These are phyloP conservation scores for Podila minutissima DNA, from an alignment of 192 early-diverging fungal genomes.

Conservation along the genomic window DNA sequence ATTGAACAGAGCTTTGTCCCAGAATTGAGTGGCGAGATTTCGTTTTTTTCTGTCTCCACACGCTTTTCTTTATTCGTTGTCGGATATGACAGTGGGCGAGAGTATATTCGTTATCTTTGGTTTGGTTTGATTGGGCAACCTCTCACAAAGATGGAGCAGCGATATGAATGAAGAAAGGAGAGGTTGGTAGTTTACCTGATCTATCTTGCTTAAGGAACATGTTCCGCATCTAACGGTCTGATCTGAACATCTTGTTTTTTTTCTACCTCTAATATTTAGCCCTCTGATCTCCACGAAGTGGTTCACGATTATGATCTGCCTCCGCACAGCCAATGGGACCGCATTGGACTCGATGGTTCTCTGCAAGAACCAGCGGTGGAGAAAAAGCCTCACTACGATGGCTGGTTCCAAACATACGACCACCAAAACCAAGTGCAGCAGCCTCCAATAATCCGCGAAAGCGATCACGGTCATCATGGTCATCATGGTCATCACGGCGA, in stretches of 20 bases:
- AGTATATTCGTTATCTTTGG: too few relatives aligned
- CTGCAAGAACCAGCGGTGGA: slow-evolving; percentile 59
- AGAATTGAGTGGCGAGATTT: too few relatives aligned
- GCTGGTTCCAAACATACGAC: slow-evolving; percentile 57
- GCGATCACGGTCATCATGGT: neutral
- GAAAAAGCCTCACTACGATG: slow-evolving; percentile 58
- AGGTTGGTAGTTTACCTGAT: too few relatives aligned
- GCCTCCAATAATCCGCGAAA: neutral
- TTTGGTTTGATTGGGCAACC: too few relatives aligned
- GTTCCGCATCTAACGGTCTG: neutral
- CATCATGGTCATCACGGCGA: neutral
- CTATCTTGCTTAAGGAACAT: neutral
- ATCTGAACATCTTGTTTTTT: neutral
- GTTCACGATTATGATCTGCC: slow-evolving; percentile 45
- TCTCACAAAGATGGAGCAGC: too few relatives aligned
- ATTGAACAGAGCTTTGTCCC: too few relatives aligned
- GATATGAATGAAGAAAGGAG: too few relatives aligned
- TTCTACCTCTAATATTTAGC: slow-evolving; percentile 12
- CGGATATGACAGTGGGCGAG: too few relatives aligned
- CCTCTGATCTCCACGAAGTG: slow-evolving; percentile 36
- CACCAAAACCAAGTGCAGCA: slow-evolving; percentile 43
- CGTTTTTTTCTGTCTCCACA: too few relatives aligned
- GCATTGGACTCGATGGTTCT: slow-evolving; percentile 62
- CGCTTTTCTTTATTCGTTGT: too few relatives aligned
- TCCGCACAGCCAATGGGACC: slow-evolving; percentile 61